Evolutionary conservation across 345 rosid genomes (phyloP), one percentile per base, ranked within the genome.

Genomic region (Laguncularia racemosa): DNA sequence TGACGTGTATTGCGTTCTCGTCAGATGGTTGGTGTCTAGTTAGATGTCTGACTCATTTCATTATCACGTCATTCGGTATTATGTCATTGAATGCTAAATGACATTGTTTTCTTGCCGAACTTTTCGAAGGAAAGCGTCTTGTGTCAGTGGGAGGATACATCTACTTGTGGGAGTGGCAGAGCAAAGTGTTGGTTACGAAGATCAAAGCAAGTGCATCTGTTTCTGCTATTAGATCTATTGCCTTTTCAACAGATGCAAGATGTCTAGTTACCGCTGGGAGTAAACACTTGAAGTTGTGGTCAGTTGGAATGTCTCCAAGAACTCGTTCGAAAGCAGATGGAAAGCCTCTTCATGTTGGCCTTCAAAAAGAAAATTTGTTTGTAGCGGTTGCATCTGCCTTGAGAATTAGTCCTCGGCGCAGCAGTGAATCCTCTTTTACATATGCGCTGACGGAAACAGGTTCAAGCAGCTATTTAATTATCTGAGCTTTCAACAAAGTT

Each of bases 91-190:
- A 46, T 45, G 16, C 20, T 57, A 20, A 48, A 5, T 5, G 49
- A 57, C 12, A 6, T 45, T 52, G 21, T n/a, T 14, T 0, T 54
- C 46, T 56, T 56, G 45, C 15, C 4, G 61, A 50, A 46, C 38
- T 38, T 53, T 54, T n/a, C 59, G 18, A 55, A 89, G 95, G 96
- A 49, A 85, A 82, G 58, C 81, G 84, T 75, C 60, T 86, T 55
- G 85, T 81, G 67, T 75, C 82, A 60, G 91, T 82, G 74, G 95
- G 97, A 58, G 95, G 86, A 48, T 89, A 86, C 60, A 82, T 86
- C 52, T 84, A 82, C 68, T 78, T 89, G 18, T 89, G 95, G 97
- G 88, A 86, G 49, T 82, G 88, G 97, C 74, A 75, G 62, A 82
- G 56, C 68, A 80, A 73, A 21, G 56, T 54, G 46, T 63, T 86